Conservation (phyloP, 2,329 filamentous ascomycete genomes). For the Aureobasidium vineae region DNA sequence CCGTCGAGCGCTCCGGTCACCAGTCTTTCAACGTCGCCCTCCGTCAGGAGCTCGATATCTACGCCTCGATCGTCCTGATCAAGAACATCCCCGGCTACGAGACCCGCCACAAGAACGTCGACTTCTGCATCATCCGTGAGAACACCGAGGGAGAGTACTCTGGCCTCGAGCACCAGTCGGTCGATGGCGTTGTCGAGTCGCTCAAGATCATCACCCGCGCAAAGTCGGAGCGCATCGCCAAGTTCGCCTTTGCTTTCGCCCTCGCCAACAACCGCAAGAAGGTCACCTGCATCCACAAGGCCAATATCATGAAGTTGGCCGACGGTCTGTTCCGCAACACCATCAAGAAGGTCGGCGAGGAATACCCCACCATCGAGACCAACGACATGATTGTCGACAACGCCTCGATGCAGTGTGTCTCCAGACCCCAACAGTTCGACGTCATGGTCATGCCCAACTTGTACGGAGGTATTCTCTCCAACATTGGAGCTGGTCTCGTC, state of each 20-base stretch:
- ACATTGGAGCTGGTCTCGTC: conserved; percentile 95
- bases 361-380: conserved; percentile 91
- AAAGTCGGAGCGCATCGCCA: conserved; percentile 98
- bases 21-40: conserved; percentile 99
- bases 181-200: conserved; percentile 93
- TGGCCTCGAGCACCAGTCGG: conserved; percentile 96
- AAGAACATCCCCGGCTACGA: conserved; percentile 99
- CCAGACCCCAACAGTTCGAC: conserved; percentile 95
- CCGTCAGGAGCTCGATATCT: conserved; percentile 99
- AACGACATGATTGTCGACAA: conserved; percentile 99
- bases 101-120: conserved; percentile 95
- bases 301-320: conserved; percentile 99
- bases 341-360: conserved; percentile 88
- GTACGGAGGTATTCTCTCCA: conserved; percentile 98
- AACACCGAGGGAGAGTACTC: conserved; percentile 99
- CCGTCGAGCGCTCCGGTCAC: conserved; percentile 93
- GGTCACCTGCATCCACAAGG: conserved; percentile 99
- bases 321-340: conserved; percentile 98
- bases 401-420: conserved; percentile 98
- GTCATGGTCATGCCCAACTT: conserved; percentile 99
- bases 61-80: conserved; percentile 95
- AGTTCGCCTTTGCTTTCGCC: conserved; percentile 97
- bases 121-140: conserved; percentile 99
- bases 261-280: conserved; percentile 99
- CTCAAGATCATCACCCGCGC: conserved; percentile 99